Percentiles rank a stretch among this genome's conserved stretches.
These are phyloP conservation scores for Scleroderma citrinum DNA, from an alignment of 768 basidiomycete genomes.

Conservation along the genomic window DNA sequence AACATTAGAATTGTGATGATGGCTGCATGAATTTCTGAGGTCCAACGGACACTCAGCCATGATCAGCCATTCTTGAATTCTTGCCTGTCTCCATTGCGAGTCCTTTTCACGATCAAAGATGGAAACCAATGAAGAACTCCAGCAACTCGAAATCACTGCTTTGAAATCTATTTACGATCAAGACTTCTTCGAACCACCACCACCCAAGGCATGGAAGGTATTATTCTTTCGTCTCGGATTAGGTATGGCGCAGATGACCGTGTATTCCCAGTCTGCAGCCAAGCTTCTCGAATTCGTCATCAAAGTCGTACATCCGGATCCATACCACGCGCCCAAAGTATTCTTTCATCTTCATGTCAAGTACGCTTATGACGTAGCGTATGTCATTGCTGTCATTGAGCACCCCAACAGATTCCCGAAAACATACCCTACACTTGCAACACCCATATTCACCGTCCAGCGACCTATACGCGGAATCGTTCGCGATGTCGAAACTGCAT, in stretches of 20 bases:
- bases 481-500: slow-evolving; percentile 48
- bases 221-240: slow-evolving; percentile 7
- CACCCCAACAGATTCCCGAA: slow-evolving; percentile 56
- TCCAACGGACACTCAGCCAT: slow-evolving; percentile 57
- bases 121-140: slow-evolving; percentile 69
- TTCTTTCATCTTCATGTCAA: slow-evolving; percentile 64
- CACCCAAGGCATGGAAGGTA: slow-evolving; percentile 84
- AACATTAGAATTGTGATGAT: slow-evolving; percentile 32
- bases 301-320: slow-evolving; percentile 60
- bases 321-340: slow-evolving; percentile 48
- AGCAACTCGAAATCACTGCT: slow-evolving; percentile 67
- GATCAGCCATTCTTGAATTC: slow-evolving; percentile 42
- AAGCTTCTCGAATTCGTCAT: slow-evolving; percentile 74
- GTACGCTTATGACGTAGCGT: slow-evolving; percentile 34
- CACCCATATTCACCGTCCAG: slow-evolving; percentile 62
- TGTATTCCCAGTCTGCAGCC: slow-evolving; percentile 48
- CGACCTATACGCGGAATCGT: slow-evolving; percentile 56
- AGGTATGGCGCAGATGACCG: not conserved
- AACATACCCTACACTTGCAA: slow-evolving; percentile 72
- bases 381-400: not conserved
- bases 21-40: slow-evolving; percentile 74
- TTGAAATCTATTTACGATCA: slow-evolving; percentile 76
- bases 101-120: slow-evolving; percentile 32
- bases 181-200: slow-evolving; percentile 67
- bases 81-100: slow-evolving; percentile 17